Evolutionary conservation across 805 yeast species (phyloP).

Genomic region (Cyberlindnera mrakii): DNA sequence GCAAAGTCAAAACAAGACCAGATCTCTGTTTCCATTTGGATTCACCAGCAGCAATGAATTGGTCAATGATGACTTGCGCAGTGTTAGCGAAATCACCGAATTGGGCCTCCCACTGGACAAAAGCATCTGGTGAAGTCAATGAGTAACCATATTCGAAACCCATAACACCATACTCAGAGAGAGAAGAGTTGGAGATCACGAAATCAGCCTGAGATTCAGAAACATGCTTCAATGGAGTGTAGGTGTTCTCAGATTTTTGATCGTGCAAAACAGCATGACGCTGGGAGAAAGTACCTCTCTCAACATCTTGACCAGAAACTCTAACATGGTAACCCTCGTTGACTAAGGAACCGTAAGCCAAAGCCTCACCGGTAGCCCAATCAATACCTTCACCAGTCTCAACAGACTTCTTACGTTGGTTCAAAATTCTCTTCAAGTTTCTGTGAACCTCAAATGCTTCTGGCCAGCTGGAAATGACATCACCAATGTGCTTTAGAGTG

Average conservation of each 20-base stretch:
- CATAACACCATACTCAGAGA: constrained; percentile 98
- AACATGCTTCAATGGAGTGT: constrained; percentile 81
- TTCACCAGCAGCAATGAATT: constrained; percentile 95
- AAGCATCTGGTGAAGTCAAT: constrained; percentile 92
- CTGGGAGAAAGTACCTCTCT: constrained; percentile 99
- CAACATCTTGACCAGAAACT: constrained; percentile 98
- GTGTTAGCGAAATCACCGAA: constrained; percentile 99
- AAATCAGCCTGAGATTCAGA: constrained; percentile 80
- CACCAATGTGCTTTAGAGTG: constrained; percentile 73
- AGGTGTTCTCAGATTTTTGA: constrained; percentile 76
- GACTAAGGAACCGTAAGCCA: constrained; percentile 90
- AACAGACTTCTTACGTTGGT: constrained; percentile 79
- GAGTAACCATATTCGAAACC: constrained; percentile 99
- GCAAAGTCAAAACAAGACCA: constrained; percentile 89
- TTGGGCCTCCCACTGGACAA: constrained; percentile 99
- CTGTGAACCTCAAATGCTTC: constrained; percentile 83
- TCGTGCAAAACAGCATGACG: constrained; percentile 98
- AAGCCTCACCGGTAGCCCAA: constrained; percentile 99
- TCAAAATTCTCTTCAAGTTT: constrained; percentile 91
- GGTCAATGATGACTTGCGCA: constrained; percentile 96
- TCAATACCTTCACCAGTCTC: constrained; percentile 92
- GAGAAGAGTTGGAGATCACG: constrained; percentile 86
- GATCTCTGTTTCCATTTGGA: constrained; percentile 99
- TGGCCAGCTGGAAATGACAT: constrained; percentile 77
- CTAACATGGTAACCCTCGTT: constrained; percentile 95